phyloP scores from a whole-genome alignment of 306 rosid genomes.

The Sophora flavescens region DNA sequence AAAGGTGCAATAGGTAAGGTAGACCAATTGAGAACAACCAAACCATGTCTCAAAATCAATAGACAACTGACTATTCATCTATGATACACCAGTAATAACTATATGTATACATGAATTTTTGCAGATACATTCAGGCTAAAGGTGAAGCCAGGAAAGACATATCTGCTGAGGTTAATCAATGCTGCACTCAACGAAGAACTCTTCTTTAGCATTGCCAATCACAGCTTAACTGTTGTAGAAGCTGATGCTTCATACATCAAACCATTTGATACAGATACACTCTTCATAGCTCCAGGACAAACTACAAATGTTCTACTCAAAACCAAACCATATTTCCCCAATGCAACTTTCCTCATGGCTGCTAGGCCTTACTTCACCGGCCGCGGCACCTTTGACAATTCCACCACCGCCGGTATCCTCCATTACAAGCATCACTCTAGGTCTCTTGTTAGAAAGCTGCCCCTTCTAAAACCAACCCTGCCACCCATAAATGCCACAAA shows the following conservation, averaged over 20 bases:
- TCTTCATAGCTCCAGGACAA: slow-evolving; percentile 78
- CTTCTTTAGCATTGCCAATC: slow-evolving; percentile 80
- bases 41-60: slow-evolving; percentile 11
- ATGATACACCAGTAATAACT: not conserved
- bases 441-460: slow-evolving; percentile 11
- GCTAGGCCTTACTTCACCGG: slow-evolving; percentile 77
- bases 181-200: slow-evolving; percentile 95
- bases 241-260: slow-evolving; percentile 78
- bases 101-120: slow-evolving; percentile 9
- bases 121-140: slow-evolving; percentile 77
- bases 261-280: slow-evolving; percentile 61
- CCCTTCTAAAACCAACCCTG: slow-evolving; percentile 62
- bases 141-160: slow-evolving; percentile 82
- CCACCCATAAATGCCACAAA: slow-evolving; percentile 77
- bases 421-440: slow-evolving; percentile 55
- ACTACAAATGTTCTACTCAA: slow-evolving; percentile 73
- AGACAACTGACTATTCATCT: slow-evolving; percentile 23
- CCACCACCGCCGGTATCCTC: slow-evolving; percentile 74
- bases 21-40: slow-evolving; percentile 6
- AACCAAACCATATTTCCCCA: slow-evolving; percentile 62
- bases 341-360: slow-evolving; percentile 70
- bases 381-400: slow-evolving; percentile 68
- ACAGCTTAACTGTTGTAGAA: slow-evolving; percentile 74
- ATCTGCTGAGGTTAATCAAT: slow-evolving; percentile 76
- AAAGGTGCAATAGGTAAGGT: not conserved